Percentiles rank a stretch among this genome's conserved stretches.
phyloP scores from a whole-genome alignment of 148 eudicot species.

The Bassia scoparia region DNA sequence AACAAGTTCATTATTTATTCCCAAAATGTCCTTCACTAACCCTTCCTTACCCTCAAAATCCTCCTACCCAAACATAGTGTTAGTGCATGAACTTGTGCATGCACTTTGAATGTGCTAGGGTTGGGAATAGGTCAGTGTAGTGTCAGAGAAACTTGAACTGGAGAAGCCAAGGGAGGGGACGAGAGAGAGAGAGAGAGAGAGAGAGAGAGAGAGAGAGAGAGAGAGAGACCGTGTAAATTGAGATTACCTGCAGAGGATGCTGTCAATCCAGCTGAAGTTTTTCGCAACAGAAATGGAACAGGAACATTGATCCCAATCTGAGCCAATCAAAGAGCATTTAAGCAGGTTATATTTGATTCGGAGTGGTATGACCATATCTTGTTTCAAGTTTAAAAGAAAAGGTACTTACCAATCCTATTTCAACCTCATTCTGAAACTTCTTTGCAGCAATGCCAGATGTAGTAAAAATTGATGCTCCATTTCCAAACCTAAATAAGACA shows the following conservation, averaged over 20 bases:
- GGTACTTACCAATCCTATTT: conserved; percentile 36
- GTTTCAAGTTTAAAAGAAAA: conserved; percentile 2
- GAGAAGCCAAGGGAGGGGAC: not conserved
- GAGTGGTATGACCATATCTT: not conserved
- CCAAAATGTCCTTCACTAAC: too few relatives aligned
- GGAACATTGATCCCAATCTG: conserved; percentile 46
- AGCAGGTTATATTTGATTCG: conserved; percentile 6
- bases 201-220: conserved; percentile 14
- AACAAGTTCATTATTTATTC: too few relatives aligned
- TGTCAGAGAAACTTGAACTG: too few relatives aligned
- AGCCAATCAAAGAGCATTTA: conserved; percentile 13
- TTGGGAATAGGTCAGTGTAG: not conserved
- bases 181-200: not conserved
- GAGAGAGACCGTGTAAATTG: conserved; percentile 24
- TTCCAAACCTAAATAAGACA: conserved; percentile 24
- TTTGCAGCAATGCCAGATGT: conserved; percentile 35
- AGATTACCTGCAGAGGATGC: conserved; percentile 27
- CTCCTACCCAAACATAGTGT: too few relatives aligned
- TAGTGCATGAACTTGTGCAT: conserved; percentile 2
- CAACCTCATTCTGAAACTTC: conserved; percentile 42
- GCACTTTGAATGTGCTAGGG: not conserved
- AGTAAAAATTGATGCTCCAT: conserved; percentile 44
- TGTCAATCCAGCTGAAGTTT: conserved; percentile 33
- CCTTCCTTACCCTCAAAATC: too few relatives aligned
- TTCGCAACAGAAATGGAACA: conserved; percentile 36